A percentile compares a stretch with the other conserved stretches of the same genome.
Conservation (phyloP, 1,139 yeast species). For the Yamadazyma taylorii region DNA sequence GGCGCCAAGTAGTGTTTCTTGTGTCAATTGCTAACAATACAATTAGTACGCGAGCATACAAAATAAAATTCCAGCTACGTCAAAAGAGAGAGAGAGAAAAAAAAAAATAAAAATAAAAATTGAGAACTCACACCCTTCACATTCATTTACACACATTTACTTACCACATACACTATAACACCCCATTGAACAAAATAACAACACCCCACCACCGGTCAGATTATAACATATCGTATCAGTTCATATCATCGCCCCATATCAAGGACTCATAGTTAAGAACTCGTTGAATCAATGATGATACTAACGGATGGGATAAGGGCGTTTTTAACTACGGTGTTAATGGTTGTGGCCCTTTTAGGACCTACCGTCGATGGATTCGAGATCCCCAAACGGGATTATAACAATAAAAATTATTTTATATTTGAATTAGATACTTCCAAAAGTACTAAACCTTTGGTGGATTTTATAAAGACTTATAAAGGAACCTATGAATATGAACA, state of each 20-base stretch:
- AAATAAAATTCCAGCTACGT: too few relatives aligned
- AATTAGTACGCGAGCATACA: neutral
- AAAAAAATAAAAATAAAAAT: too few relatives aligned
- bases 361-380: conserved; percentile 8
- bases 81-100: too few relatives aligned
- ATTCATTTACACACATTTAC: too few relatives aligned
- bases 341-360: conserved; percentile 4
- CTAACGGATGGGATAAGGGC: neutral
- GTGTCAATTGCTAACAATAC: neutral
- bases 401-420: conserved; percentile 51
- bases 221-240: too few relatives aligned
- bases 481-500: conserved; percentile 51
- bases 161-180: too few relatives aligned
- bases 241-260: too few relatives aligned
- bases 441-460: conserved; percentile 26
- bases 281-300: too few relatives aligned
- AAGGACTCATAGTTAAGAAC: too few relatives aligned
- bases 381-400: conserved; percentile 39
- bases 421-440: conserved; percentile 48
- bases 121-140: too few relatives aligned
- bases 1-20: neutral
- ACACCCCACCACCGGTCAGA: too few relatives aligned
- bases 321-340: neutral
- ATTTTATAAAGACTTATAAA: conserved; percentile 37
- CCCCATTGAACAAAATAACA: too few relatives aligned